A percentile compares a stretch with the other conserved stretches of the same genome.
Conservation (phyloP, 768 basidiomycete genomes). For the Scleroderma citrinum region DNA sequence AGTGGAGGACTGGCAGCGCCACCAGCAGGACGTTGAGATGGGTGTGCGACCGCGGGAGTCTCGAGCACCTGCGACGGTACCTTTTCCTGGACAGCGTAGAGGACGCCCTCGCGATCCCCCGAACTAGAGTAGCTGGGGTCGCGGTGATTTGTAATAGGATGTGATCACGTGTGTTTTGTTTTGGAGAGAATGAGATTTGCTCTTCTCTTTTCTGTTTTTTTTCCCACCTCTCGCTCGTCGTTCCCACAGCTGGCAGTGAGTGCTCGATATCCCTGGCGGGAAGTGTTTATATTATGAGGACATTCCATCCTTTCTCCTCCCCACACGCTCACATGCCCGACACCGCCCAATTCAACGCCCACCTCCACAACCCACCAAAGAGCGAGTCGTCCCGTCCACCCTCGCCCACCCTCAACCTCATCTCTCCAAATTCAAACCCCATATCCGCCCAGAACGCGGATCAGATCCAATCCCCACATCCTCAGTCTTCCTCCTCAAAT, state of each 20-base stretch:
- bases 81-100: slow-evolving; percentile 28
- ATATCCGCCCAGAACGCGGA: slow-evolving; percentile 29
- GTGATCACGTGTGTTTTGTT: slow-evolving; percentile 10
- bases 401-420: slow-evolving; percentile 26
- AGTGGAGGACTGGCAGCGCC: slow-evolving; percentile 81
- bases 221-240: slow-evolving; percentile 40
- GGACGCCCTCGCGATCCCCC: slow-evolving; percentile 37
- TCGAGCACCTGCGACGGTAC: slow-evolving; percentile 22
- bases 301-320: slow-evolving; percentile 39
- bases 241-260: slow-evolving; percentile 42
- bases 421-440: slow-evolving; percentile 10
- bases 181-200: not conserved
- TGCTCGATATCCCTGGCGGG: slow-evolving; percentile 34
- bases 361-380: slow-evolving; percentile 27
- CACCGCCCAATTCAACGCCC: slow-evolving; percentile 28
- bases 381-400: slow-evolving; percentile 46
- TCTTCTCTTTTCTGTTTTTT: slow-evolving; percentile 21
- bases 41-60: slow-evolving; percentile 27
- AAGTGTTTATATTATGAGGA: slow-evolving; percentile 38
- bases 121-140: slow-evolving; percentile 14
- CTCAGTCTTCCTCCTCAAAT: slow-evolving; percentile 19
- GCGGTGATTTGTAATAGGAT: too few relatives aligned
- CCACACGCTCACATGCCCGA: slow-evolving; percentile 38
- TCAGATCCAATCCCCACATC: slow-evolving; percentile 23
- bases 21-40: slow-evolving; percentile 48